phyloP scores from a whole-genome alignment of 805 yeast genomes.

The Suhomyces emberorum region DNA sequence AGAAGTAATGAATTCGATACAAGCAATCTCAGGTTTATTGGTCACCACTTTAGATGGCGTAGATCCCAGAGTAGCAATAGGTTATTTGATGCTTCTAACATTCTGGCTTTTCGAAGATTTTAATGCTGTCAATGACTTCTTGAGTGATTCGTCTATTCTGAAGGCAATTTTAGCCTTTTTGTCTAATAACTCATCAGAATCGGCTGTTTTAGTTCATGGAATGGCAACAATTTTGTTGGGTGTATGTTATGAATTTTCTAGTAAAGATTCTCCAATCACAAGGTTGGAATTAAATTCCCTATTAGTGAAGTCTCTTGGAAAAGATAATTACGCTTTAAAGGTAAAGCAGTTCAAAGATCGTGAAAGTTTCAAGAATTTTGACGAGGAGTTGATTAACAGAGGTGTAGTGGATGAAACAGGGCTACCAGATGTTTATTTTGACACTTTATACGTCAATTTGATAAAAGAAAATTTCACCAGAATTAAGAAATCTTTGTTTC shows the following conservation, averaged over 20 bases:
- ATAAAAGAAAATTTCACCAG: slow-evolving; percentile 68
- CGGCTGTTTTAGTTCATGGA: slow-evolving; percentile 61
- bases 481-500: slow-evolving; percentile 65
- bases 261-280: slow-evolving; percentile 57
- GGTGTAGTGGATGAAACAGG: slow-evolving; percentile 76
- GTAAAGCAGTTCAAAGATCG: slow-evolving; percentile 69
- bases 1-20: slow-evolving; percentile 66
- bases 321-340: slow-evolving; percentile 71
- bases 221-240: slow-evolving; percentile 72
- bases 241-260: slow-evolving; percentile 71
- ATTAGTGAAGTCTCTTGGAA: slow-evolving; percentile 70
- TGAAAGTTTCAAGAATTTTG: slow-evolving; percentile 52
- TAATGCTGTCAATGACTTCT: slow-evolving; percentile 69
- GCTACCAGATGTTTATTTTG: slow-evolving; percentile 78
- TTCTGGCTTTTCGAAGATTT: slow-evolving; percentile 78
- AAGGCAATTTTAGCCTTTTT: slow-evolving; percentile 68
- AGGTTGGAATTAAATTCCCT: slow-evolving; percentile 60
- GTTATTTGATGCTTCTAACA: slow-evolving; percentile 71
- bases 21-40: slow-evolving; percentile 73
- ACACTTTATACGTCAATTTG: slow-evolving; percentile 56
- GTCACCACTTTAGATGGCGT: slow-evolving; percentile 55
- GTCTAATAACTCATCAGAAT: slow-evolving; percentile 44
- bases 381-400: slow-evolving; percentile 45
- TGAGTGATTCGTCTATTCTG: slow-evolving; percentile 62
- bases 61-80: slow-evolving; percentile 75